A percentile compares a stretch with the other conserved stretches of the same genome.
Conservation (phyloP, 352 stramenopile species). For the Phytopythium boreale region DNA sequence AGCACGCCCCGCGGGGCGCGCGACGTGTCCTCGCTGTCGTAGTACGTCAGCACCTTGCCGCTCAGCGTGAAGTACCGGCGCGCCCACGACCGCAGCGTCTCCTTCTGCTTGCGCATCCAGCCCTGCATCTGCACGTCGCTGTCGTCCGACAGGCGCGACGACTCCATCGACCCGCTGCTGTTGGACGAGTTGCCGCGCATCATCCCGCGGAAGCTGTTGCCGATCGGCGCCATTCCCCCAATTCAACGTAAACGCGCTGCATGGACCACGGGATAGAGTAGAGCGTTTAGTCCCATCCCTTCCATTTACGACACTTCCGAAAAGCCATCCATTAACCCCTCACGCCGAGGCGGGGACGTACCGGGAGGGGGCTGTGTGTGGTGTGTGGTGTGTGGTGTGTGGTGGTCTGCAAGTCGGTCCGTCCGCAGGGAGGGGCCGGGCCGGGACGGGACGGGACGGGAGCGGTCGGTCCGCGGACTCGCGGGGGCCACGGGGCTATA, state of each 20-base stretch:
- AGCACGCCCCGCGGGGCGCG: conserved; percentile 55
- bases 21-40: conserved; percentile 74
- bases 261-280: not conserved
- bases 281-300: not conserved
- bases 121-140: conserved; percentile 78
- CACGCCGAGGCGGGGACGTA: too few species aligned
- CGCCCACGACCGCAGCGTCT: conserved; percentile 65
- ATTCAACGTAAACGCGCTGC: not conserved
- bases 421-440: too few species aligned
- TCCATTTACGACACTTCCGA: too few species aligned
- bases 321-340: too few species aligned
- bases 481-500: not conserved
- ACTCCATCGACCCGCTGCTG: conserved; percentile 34
- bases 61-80: conserved; percentile 73
- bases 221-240: conserved; percentile 40
- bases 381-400: too few species aligned
- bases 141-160: conserved; percentile 55
- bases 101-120: conserved; percentile 86
- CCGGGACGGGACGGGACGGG: not conserved
- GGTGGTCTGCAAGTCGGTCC: too few species aligned
- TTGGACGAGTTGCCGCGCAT: conserved; percentile 62
- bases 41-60: conserved; percentile 73
- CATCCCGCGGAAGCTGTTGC: conserved; percentile 55
- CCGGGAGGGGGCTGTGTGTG: too few species aligned
- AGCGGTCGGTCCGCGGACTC: too few species aligned